A percentile compares a stretch with the other conserved stretches of the same genome.
These are phyloP conservation scores for Micromonas pusilla DNA, from an alignment of 139 green algal species.

Conservation along the genomic window DNA sequence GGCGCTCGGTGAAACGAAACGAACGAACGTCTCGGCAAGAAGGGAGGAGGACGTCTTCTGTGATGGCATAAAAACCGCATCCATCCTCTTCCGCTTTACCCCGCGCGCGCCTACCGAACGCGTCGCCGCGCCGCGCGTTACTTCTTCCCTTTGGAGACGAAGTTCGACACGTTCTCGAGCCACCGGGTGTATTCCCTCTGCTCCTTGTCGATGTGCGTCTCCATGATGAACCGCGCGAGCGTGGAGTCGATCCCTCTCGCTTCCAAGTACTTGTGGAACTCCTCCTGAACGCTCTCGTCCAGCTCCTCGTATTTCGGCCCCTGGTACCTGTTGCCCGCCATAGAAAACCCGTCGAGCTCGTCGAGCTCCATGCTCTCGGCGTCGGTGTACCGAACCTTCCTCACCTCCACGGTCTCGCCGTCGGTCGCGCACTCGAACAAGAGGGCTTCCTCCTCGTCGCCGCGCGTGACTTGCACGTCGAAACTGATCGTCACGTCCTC, in stretches of 20 bases:
- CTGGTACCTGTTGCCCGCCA: slow-evolving; percentile 38
- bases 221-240: slow-evolving; percentile 56
- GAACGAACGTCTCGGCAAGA: too few relatives aligned
- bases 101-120: too few relatives aligned
- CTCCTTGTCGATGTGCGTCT: slow-evolving; percentile 67
- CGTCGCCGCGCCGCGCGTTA: too few relatives aligned
- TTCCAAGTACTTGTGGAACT: slow-evolving; percentile 57
- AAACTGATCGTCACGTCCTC: slow-evolving; percentile 45
- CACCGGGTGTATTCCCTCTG: slow-evolving; percentile 66
- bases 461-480: slow-evolving; percentile 46
- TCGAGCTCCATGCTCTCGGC: slow-evolving; percentile 24
- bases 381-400: slow-evolving; percentile 35
- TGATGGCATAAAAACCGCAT: too few relatives aligned
- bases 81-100: too few relatives aligned
- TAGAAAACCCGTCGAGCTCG: slow-evolving; percentile 12
- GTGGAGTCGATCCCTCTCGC: slow-evolving; percentile 53
- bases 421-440: slow-evolving; percentile 58
- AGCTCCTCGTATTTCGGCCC: slow-evolving; percentile 68
- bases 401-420: slow-evolving; percentile 52
- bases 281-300: slow-evolving; percentile 63
- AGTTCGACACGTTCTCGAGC: slow-evolving; percentile 23
- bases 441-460: slow-evolving; percentile 36
- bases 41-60: too few relatives aligned
- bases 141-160: too few relatives aligned
- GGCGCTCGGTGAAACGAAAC: too few relatives aligned